Conservation (phyloP, 2,329 filamentous ascomycete species). For the Dothistroma pini region DNA sequence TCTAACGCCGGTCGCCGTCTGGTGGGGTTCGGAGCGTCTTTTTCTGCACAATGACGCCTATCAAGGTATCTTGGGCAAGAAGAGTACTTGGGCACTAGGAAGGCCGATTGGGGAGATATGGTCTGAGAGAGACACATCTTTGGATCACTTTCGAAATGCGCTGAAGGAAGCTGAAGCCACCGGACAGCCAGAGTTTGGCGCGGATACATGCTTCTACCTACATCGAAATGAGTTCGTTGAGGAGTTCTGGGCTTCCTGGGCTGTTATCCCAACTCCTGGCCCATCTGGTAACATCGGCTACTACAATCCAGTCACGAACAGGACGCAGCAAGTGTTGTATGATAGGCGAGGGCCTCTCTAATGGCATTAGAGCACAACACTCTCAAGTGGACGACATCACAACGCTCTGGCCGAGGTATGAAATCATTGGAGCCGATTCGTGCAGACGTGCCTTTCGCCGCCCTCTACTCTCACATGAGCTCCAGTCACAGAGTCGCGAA, state of each 20-base stretch:
- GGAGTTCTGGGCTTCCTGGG: constrained; percentile 17
- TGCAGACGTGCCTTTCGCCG: constrained; percentile 17
- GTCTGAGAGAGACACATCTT: too few species aligned
- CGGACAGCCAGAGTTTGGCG: constrained; percentile 11
- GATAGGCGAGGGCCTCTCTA: constrained; percentile 17
- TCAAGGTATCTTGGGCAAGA: constrained; percentile 30
- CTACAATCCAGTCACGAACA: constrained; percentile 13
- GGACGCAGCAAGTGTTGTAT: constrained; percentile 13
- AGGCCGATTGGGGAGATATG: constrained; percentile 18
- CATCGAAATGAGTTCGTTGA: constrained; percentile 14
- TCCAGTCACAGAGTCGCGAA: neutral
- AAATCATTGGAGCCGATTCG: constrained; percentile 10
- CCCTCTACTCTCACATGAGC: constrained; percentile 10
- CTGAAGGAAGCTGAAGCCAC: constrained; percentile 14
- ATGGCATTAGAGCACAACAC: constrained; percentile 11
- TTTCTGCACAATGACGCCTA: constrained; percentile 40
- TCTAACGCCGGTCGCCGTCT: constrained; percentile 17
- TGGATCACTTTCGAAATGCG: neutral
- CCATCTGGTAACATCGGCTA: constrained; percentile 9
- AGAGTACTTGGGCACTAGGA: constrained; percentile 25
- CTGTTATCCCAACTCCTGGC: constrained; percentile 9
- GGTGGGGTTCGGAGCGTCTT: constrained; percentile 29
- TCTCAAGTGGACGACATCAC: neutral
- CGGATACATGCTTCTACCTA: constrained; percentile 15
- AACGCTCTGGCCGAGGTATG: constrained; percentile 10